Evolutionary conservation across 1,139 yeast species (phyloP), one percentile per base, ranked within the genome.

Genomic region (Kurtzmaniella quercitrusa): DNA sequence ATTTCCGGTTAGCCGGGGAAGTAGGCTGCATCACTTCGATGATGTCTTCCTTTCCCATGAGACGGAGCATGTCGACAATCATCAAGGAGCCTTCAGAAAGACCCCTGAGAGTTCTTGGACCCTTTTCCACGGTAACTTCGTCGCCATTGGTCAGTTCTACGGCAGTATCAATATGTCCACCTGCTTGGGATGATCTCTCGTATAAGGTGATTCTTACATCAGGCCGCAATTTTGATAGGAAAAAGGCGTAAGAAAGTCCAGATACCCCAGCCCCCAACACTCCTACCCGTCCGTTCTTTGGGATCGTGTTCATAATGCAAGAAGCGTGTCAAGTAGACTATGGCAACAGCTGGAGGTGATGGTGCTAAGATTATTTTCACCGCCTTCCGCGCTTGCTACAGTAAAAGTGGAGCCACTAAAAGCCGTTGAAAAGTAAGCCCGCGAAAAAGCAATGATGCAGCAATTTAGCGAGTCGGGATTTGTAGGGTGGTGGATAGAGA

Each of bases 231-330:
- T 75, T 77, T 34, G 76, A 70, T 17, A 91, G 68, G 53, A 86
- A 86, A 61, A 86, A 90, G 0, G 94, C 84, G 53, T 79, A 82
- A 1, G 93, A 70, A 3, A 93, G 70, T 0, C 98, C 98, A 1
- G 96, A 85, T 2, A 91, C 76, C 0, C 98, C 98, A 0, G 87
- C 86, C 0, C 98, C 98, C 2, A 89, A 59, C 1, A 91, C 83
- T 1, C 82, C 89, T 2, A 84, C 80, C 25, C 55, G 62, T 3
- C 79, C 76, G 45, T 68, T 65, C 7, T 59, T 61, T 23, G 55
- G 56, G 8, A 51, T 37, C 11, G 38, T 31, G 18, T 31, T 31
- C 36, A 31, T 31, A 18, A 31, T 31, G 8, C 10, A 5, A 27
- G 31, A 11, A 27, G 14, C 10, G 12, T 10, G 31, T 27, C 10